Conservation (phyloP, 129 eudicot genomes). For the Centaurea solstitialis region DNA sequence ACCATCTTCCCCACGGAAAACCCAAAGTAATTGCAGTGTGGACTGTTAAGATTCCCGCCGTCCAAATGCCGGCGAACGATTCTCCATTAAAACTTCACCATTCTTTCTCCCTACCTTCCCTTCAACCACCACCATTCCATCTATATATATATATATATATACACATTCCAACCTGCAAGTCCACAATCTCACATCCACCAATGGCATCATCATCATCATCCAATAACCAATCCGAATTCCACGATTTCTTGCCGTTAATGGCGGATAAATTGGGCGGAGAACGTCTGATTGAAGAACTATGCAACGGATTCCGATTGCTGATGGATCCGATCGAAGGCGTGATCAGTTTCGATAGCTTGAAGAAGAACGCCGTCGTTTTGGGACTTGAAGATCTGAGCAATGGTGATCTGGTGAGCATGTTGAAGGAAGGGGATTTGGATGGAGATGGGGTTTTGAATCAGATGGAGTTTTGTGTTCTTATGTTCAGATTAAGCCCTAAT, state of each 20-base stretch:
- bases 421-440: slow-evolving; percentile 40
- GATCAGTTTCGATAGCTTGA: slow-evolving; percentile 39
- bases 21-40: neutral
- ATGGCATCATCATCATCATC: neutral
- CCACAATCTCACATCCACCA: neutral
- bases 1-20: neutral
- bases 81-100: neutral
- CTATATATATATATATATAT: neutral
- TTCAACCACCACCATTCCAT: neutral
- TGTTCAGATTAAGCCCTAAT: slow-evolving; percentile 27
- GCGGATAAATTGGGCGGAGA: slow-evolving; percentile 36
- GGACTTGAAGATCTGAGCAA: slow-evolving; percentile 33
- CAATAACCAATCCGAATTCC: slow-evolving; percentile 3
- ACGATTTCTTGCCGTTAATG: slow-evolving; percentile 39
- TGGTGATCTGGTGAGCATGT: slow-evolving; percentile 31
- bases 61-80: neutral
- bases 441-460: slow-evolving; percentile 32
- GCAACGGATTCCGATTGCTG: slow-evolving; percentile 33
- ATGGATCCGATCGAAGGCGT: slow-evolving; percentile 28
- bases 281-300: slow-evolving; percentile 37
- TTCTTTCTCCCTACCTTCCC: neutral
- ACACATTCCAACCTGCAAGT: neutral
- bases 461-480: slow-evolving; percentile 42
- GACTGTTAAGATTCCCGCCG: neutral
- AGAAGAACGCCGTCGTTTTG: slow-evolving; percentile 22